Evolutionary conservation across 805 yeast genomes (phyloP).

Genomic region (Starmerella sirachaensis): DNA sequence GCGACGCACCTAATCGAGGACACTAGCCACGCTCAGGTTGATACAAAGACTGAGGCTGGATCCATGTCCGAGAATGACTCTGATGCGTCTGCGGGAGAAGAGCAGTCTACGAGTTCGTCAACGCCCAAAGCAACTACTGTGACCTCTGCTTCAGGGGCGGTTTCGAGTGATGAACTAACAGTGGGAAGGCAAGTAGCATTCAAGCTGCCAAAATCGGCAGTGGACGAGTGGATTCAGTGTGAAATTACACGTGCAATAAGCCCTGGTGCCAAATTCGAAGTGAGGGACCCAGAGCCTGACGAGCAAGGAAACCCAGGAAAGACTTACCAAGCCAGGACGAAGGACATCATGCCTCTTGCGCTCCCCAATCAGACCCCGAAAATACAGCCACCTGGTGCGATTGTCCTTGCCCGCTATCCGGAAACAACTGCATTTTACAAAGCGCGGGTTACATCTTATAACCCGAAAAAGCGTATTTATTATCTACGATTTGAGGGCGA

Average conservation of each 20-base stretch:
- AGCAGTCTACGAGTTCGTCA: not conserved
- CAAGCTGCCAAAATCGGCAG: conserved; percentile 55
- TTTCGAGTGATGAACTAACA: conserved; percentile 25
- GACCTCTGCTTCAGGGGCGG: not conserved
- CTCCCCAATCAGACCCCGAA: conserved; percentile 31
- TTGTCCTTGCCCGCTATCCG: conserved; percentile 87
- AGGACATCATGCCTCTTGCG: conserved; percentile 62
- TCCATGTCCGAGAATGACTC: not conserved
- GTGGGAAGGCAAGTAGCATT: conserved; percentile 83
- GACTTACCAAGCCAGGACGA: conserved; percentile 67
- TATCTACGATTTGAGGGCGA: conserved; percentile 80
- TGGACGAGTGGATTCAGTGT: conserved; percentile 92
- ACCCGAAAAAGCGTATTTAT: conserved; percentile 15
- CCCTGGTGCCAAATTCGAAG: conserved; percentile 71
- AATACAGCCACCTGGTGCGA: conserved; percentile 61
- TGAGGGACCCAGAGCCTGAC: conserved; percentile 97
- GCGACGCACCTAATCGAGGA: too few species aligned
- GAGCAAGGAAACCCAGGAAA: conserved; percentile 83
- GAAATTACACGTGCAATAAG: conserved; percentile 66
- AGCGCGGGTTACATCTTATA: conserved; percentile 63
- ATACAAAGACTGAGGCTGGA: not conserved
- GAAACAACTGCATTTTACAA: conserved; percentile 96
- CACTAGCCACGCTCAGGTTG: conserved; percentile 2
- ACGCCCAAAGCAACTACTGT: conserved; percentile 1
- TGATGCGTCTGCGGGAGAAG: not conserved